phyloP scores from a whole-genome alignment of 2,329 filamentous ascomycete genomes.

The Alternaria longipes region DNA sequence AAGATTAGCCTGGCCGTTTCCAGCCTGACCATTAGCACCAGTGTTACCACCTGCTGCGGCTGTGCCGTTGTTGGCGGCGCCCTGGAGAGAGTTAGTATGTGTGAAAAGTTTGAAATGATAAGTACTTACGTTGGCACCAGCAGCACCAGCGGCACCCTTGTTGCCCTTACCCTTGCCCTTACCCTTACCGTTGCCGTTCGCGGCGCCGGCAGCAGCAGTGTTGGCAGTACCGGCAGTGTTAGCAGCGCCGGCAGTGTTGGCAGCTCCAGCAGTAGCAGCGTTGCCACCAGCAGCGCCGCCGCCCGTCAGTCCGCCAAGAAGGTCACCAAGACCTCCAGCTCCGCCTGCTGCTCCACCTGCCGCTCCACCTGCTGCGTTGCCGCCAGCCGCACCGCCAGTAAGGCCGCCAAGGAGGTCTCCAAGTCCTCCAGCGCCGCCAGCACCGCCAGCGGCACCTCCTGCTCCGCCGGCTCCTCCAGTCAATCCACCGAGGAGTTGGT shows the following conservation, averaged over 20 bases:
- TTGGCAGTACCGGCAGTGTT: neutral
- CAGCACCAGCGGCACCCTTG: neutral
- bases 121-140: conserved; percentile 2
- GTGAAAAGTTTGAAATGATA: neutral
- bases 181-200: neutral
- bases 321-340: neutral
- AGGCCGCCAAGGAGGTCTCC: conserved; percentile 15
- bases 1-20: neutral
- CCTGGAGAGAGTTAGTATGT: neutral
- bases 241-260: conserved; percentile 10
- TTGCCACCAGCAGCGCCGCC: neutral
- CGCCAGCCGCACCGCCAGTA: conserved; percentile 9
- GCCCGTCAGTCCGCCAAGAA: neutral
- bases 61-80: conserved; percentile 12
- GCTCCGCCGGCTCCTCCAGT: conserved; percentile 10
- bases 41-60: conserved; percentile 1
- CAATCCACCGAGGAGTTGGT: conserved; percentile 1
- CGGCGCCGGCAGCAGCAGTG: neutral
- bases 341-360: neutral
- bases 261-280: conserved; percentile 4
- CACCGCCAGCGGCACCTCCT: conserved; percentile 11
- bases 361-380: neutral
- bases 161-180: too few species aligned
- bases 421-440: conserved; percentile 4
- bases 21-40: neutral